phyloP scores from a whole-genome alignment of 1,284 basidiomycete genomes.

The Sanghuangporus weigelae region DNA sequence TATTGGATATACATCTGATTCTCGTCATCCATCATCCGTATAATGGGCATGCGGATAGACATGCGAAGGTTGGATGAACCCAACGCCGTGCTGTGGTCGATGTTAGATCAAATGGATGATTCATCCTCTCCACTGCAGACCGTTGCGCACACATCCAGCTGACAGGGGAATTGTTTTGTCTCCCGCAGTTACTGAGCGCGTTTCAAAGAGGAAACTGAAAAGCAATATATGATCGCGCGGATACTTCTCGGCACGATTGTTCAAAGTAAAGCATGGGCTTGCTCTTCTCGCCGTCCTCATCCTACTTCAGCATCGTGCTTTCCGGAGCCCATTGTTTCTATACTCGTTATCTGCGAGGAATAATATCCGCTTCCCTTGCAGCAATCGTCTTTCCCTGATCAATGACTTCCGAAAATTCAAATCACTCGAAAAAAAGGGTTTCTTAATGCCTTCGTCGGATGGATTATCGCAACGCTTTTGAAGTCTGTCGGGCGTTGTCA shows the following conservation, averaged over 20 bases:
- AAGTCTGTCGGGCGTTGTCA: slow-evolving; percentile 21
- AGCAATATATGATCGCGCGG: too few species aligned
- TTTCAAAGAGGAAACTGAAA: too few species aligned
- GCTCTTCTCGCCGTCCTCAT: neutral
- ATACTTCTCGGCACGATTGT: neutral
- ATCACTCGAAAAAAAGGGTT: neutral
- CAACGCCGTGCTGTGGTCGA: too few species aligned
- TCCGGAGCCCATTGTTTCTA: too few species aligned
- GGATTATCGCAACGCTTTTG: slow-evolving; percentile 20
- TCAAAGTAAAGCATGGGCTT: neutral
- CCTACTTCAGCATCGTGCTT: too few species aligned
- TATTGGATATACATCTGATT: too few species aligned
- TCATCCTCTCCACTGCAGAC: too few species aligned
- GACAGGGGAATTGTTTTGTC: neutral
- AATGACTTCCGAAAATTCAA: neutral
- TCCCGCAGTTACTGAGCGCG: neutral
- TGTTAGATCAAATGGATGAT: too few species aligned
- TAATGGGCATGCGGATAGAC: too few species aligned
- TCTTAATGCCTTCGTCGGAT: slow-evolving; percentile 19
- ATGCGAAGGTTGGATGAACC: too few species aligned
- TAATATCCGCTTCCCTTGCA: neutral
- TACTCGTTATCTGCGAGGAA: neutral
- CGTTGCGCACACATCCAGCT: too few species aligned
- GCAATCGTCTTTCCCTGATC: neutral
- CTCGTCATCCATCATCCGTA: too few species aligned